Conservation (phyloP, 1,139 yeast species). For the Geotrichum cucujoidarum region DNA sequence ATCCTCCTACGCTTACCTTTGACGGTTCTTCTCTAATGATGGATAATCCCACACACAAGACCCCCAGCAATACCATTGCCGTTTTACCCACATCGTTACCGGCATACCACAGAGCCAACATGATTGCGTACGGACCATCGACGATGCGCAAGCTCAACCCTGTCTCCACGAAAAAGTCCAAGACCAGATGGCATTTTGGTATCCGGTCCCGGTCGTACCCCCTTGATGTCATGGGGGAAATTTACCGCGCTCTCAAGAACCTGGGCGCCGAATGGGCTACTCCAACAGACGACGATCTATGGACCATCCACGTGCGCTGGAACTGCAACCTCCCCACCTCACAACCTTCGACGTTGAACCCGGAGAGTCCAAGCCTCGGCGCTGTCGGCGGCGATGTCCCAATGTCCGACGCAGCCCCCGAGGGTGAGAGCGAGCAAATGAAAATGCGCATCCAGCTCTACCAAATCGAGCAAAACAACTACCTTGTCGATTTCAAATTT, state of each 20-base stretch:
- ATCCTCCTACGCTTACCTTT: conserved; percentile 36
- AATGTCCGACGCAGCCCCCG: conserved; percentile 9
- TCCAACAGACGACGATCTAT: conserved; percentile 79
- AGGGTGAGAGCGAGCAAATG: conserved; percentile 53
- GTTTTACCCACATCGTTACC: conserved; percentile 91
- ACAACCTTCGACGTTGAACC: conserved; percentile 22
- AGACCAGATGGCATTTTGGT: conserved; percentile 98
- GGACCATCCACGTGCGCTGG: conserved; percentile 98
- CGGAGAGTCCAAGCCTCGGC: conserved; percentile 21
- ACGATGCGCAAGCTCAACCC: conserved; percentile 57
- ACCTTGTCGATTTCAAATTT: conserved; percentile 92
- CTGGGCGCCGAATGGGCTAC: conserved; percentile 97
- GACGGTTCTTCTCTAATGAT: conserved; percentile 34
- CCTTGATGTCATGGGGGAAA: conserved; percentile 97
- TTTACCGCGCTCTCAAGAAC: conserved; percentile 86
- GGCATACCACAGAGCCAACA: conserved; percentile 87
- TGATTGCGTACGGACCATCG: conserved; percentile 48
- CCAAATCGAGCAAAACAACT: conserved; percentile 92
- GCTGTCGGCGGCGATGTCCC: conserved; percentile 19
- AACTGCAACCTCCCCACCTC: conserved; percentile 54
- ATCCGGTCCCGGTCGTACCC: conserved; percentile 95
- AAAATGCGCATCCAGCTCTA: conserved; percentile 95
- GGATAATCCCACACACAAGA: conserved; percentile 33
- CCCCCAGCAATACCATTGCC: conserved; percentile 62
- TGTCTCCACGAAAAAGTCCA: conserved; percentile 73